These are phyloP conservation scores for Chalciporus piperatus DNA, from an alignment of 768 basidiomycete genomes.

Conservation along the genomic window DNA sequence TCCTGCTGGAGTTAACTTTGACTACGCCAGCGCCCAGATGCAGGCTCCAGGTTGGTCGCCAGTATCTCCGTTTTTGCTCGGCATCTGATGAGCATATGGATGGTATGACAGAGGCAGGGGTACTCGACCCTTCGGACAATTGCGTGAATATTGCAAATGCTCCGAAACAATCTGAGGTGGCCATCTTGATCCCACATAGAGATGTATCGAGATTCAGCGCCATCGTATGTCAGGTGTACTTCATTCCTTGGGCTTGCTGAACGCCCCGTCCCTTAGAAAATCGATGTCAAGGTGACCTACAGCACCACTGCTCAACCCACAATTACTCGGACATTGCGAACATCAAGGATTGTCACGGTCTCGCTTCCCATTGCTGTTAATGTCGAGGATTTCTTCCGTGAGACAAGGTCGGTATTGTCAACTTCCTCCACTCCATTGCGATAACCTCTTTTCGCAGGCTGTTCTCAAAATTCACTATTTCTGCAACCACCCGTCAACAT, in stretches of 20 bases:
- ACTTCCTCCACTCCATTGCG: not conserved
- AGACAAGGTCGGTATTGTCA: slow-evolving; percentile 54
- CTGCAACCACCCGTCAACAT: slow-evolving; percentile 73
- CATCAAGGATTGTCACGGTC: slow-evolving; percentile 57
- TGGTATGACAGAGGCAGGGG: slow-evolving; percentile 16
- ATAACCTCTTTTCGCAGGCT: slow-evolving; percentile 47
- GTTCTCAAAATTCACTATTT: slow-evolving; percentile 88
- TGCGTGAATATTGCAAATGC: slow-evolving; percentile 48
- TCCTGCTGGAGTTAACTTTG: slow-evolving; percentile 51
- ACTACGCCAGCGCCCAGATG: slow-evolving; percentile 39
- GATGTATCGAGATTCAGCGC: slow-evolving; percentile 59
- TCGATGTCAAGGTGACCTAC: slow-evolving; percentile 68
- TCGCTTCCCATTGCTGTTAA: slow-evolving; percentile 87
- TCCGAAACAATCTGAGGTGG: slow-evolving; percentile 42
- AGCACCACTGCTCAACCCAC: slow-evolving; percentile 51
- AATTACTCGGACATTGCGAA: slow-evolving; percentile 50
- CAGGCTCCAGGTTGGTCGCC: slow-evolving; percentile 32
- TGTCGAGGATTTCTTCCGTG: slow-evolving; percentile 95
- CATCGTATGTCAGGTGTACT: slow-evolving; percentile 46
- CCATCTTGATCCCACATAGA: slow-evolving; percentile 62
- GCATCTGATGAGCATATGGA: slow-evolving; percentile 1
- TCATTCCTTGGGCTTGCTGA: slow-evolving; percentile 1
- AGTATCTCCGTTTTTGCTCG: slow-evolving; percentile 10
- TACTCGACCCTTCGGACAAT: slow-evolving; percentile 40
- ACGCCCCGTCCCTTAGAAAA: slow-evolving; percentile 48